A percentile compares a stretch with the other conserved stretches of the same genome.
Conservation (phyloP, 2,329 filamentous ascomycete species). For the Zalaria sp. region DNA sequence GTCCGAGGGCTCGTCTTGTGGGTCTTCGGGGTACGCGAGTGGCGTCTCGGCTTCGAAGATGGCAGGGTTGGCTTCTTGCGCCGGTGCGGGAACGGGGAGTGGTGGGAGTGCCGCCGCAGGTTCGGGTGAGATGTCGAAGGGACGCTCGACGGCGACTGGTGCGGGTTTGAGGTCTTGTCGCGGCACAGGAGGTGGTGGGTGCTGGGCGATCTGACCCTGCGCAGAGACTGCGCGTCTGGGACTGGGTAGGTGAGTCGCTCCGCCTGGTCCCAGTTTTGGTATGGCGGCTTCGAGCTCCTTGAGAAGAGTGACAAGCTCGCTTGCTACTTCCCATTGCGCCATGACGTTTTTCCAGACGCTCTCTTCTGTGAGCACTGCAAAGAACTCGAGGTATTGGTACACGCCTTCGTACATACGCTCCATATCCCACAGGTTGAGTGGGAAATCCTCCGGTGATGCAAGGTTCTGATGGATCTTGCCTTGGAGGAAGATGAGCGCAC, state of each 20-base stretch:
- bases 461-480: slow-evolving; percentile 70
- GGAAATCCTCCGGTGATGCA: slow-evolving; percentile 72
- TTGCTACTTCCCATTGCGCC: slow-evolving; percentile 82
- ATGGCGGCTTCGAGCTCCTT: slow-evolving; percentile 80
- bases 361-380: slow-evolving; percentile 78
- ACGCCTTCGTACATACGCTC: slow-evolving; percentile 91
- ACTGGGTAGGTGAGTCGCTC: slow-evolving; percentile 3
- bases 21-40: slow-evolving; percentile 24
- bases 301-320: slow-evolving; percentile 75
- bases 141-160: slow-evolving; percentile 45
- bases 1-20: slow-evolving; percentile 48
- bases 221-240: slow-evolving; percentile 1
- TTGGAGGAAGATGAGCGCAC: slow-evolving; percentile 87
- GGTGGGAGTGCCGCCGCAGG: slow-evolving; percentile 24
- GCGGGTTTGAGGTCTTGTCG: slow-evolving; percentile 6
- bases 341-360: slow-evolving; percentile 70
- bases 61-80: slow-evolving; percentile 12
- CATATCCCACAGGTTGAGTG: slow-evolving; percentile 94
- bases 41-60: slow-evolving; percentile 28
- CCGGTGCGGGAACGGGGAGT: slow-evolving; percentile 18
- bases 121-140: slow-evolving; percentile 38
- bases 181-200: slow-evolving; percentile 1
- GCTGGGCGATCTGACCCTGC: neutral
- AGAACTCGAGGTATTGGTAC: slow-evolving; percentile 87
- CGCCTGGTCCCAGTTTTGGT: slow-evolving; percentile 52